Conservation (phyloP, 2,329 filamentous ascomycete genomes). For the Colletotrichum sojae region DNA sequence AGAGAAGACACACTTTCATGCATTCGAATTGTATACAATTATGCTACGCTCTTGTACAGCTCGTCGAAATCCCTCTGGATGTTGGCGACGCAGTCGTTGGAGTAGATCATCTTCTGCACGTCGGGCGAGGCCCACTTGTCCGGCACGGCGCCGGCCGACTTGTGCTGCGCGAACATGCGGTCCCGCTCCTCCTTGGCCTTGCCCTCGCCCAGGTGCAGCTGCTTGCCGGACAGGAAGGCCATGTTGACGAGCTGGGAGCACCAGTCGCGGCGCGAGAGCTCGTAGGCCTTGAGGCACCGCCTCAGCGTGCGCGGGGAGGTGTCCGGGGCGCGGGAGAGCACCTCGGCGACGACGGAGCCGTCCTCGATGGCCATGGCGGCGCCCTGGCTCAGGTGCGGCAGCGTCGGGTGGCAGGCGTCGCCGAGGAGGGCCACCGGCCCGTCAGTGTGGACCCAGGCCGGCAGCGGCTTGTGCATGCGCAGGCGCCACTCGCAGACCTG, state of each 20-base stretch:
- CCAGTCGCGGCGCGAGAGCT: constrained; percentile 69
- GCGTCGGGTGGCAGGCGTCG: constrained; percentile 77
- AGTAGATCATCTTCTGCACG: constrained; percentile 77
- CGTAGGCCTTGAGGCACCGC: constrained; percentile 68
- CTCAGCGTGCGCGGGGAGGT: constrained; percentile 56
- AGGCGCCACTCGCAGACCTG: constrained; percentile 77
- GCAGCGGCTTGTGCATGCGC: constrained; percentile 69
- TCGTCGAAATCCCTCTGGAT: constrained; percentile 66
- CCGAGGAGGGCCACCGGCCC: constrained; percentile 71
- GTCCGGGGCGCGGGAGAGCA: constrained; percentile 58
- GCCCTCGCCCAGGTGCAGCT: constrained; percentile 71
- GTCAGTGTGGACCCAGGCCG: constrained; percentile 66
- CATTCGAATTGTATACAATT: constrained; percentile 1
- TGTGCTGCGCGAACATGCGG: constrained; percentile 66
- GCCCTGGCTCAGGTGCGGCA: constrained; percentile 77
- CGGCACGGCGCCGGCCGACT: constrained; percentile 66
- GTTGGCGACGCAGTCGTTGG: constrained; percentile 72
- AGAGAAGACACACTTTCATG: not conserved
- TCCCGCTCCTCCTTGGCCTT: constrained; percentile 72
- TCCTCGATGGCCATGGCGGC: constrained; percentile 80
- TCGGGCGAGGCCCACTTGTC: constrained; percentile 81
- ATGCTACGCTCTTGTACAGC: constrained; percentile 54
- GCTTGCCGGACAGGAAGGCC: constrained; percentile 66
- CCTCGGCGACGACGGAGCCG: constrained; percentile 71
- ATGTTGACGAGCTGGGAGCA: constrained; percentile 67